A percentile compares a stretch with the other conserved stretches of the same genome.
Conservation (phyloP, 148 eudicot genomes). For the Tetragonia tetragonoides region DNA sequence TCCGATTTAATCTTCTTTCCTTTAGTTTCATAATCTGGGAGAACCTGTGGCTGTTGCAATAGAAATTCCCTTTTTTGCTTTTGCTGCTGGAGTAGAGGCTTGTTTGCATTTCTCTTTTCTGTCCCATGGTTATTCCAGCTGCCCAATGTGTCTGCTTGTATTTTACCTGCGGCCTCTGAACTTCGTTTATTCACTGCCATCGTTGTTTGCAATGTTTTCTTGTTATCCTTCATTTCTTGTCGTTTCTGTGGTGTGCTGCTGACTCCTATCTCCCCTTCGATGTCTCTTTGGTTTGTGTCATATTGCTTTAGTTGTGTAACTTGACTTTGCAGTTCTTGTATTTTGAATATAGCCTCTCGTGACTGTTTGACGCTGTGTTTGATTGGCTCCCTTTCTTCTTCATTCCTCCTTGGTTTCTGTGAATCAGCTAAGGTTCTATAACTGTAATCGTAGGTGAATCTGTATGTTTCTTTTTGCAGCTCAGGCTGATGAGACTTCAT, state of each 20-base stretch:
- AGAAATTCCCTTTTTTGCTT: constrained; percentile 27
- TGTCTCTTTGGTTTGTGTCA: constrained; percentile 16
- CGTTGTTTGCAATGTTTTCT: constrained; percentile 24
- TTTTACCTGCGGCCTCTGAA: constrained; percentile 20
- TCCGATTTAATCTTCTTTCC: constrained; percentile 42
- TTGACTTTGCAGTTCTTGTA: constrained; percentile 33
- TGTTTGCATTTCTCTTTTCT: constrained; percentile 30
- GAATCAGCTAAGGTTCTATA: constrained; percentile 13
- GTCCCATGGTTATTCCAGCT: constrained; percentile 19
- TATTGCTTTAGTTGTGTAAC: constrained; percentile 22
- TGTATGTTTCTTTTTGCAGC: constrained; percentile 21
- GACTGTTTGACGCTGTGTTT: constrained; percentile 24
- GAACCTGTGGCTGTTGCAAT: constrained; percentile 27
- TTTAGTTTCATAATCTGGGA: constrained; percentile 30
- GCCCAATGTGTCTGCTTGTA: constrained; percentile 2
- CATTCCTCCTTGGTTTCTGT: constrained; percentile 26
- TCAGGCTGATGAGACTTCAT: constrained; percentile 17
- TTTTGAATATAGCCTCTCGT: constrained; percentile 23
- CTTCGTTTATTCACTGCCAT: constrained; percentile 21
- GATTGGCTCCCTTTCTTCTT: constrained; percentile 26
- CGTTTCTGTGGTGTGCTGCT: constrained; percentile 26
- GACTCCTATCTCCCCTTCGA: constrained; percentile 17
- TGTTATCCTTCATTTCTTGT: constrained; percentile 20
- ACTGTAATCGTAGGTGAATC: neutral
- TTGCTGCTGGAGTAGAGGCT: constrained; percentile 27